Evolutionary conservation across 2,329 filamentous ascomycete species (phyloP).

Genomic region (Geosmithia flava): DNA sequence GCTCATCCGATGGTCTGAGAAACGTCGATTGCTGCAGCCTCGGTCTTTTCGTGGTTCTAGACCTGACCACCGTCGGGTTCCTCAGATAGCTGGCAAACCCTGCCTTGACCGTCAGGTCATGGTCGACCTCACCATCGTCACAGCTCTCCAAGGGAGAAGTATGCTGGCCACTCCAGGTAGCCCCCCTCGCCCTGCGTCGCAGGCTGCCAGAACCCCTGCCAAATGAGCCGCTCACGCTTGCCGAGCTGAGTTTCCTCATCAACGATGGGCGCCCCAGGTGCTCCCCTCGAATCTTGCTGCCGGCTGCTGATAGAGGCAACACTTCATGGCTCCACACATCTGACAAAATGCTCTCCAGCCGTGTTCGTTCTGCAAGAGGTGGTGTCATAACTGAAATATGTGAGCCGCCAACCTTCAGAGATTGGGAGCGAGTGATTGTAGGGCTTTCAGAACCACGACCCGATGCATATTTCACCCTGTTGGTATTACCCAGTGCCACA

Average conservation of each 20-base stretch:
- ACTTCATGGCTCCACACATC: slow-evolving; percentile 78
- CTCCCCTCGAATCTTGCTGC: slow-evolving; percentile 49
- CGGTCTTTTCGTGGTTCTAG: background rate
- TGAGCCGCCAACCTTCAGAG: slow-evolving; percentile 56
- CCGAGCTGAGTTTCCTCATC: slow-evolving; percentile 78
- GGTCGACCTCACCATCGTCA: background rate
- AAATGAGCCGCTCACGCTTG: slow-evolving; percentile 67
- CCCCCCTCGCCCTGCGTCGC: slow-evolving; percentile 5
- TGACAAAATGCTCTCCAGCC: slow-evolving; percentile 59
- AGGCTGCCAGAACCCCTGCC: slow-evolving; percentile 55
- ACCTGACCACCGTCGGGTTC: background rate
- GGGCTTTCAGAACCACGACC: slow-evolving; percentile 24
- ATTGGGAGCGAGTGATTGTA: slow-evolving; percentile 66
- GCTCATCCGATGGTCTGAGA: background rate
- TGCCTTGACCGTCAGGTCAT: background rate
- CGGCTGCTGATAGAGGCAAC: slow-evolving; percentile 76
- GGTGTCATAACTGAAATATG: slow-evolving; percentile 61
- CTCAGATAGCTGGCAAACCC: background rate
- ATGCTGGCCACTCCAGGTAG: background rate
- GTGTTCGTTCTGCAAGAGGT: slow-evolving; percentile 60
- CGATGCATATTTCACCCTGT: slow-evolving; percentile 46
- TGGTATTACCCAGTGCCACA: slow-evolving; percentile 80
- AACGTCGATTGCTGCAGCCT: background rate
- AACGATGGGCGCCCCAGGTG: slow-evolving; percentile 73
- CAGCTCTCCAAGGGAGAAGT: background rate